Base-by-base conservation (phyloP, 2,329 filamentous ascomycete genomes). In the Cadophora sp. region DNA sequence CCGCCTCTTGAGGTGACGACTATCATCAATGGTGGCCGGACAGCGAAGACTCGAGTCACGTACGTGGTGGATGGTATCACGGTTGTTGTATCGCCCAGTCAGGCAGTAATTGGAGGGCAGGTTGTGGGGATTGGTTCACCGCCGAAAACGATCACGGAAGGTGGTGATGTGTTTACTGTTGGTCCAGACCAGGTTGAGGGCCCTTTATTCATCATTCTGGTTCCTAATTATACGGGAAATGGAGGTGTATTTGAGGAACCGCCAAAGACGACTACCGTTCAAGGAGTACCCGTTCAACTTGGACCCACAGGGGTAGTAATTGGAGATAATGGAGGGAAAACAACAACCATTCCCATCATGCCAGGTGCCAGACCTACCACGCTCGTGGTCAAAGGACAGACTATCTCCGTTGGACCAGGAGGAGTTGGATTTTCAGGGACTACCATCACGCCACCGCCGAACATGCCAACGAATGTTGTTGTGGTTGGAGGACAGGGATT, bases 111-210 rank as follows among this genome's bases (percentile, higher is more conserved):
- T 43, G 69, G 72, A 50, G 64, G 69, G 18, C 69, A 74, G 39
- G 73, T 69, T 13, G 64, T 75, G 11, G 39, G 45, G 7, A 67
- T 74, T 43, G 66, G 60, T 6, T 24, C 55, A 9, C 53, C 56
- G n/a, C 43, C 61, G 33, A 36, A 65, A 48, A 68, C 65, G 6
- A 60, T 77, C 22, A 73, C 73, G 4, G 68, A 70, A 45, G 69
- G 66, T 9, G 70, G 71, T 13, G 68, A 76, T 55, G 67, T 68
- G 7, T 76, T 76, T 43, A 73, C 73, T 3, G 61, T 78, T 9
- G 68, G 72, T 41, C 71, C 75, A 18, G 72, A 70, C 36, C 65
- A 73, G 53, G 66, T 77, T 7, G 65, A 73, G 47, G 73, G 68
- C 33, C 69, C 70, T 22, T 68, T 67, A 8, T 65, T 71, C 9